phyloP scores from a whole-genome alignment of 1,139 yeast species.

The Yamadazyma sp. region DNA sequence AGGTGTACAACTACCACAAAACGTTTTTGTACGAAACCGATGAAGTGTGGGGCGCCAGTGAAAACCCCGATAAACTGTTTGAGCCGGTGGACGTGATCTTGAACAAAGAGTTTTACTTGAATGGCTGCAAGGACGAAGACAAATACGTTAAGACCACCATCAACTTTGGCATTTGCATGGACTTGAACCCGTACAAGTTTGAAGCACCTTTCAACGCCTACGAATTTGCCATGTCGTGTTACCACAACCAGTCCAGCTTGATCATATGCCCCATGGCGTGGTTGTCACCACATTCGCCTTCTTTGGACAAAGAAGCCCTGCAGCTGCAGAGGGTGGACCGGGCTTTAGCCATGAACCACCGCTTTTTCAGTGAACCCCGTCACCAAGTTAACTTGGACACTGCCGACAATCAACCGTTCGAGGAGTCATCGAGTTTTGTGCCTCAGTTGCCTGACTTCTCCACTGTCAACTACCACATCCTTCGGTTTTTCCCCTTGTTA shows the following conservation, averaged over 20 bases:
- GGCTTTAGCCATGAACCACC: conserved; percentile 12
- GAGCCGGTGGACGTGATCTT: conserved; percentile 38
- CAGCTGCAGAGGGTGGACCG: conserved; percentile 13
- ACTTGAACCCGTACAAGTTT: conserved; percentile 82
- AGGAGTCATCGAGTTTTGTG: conserved; percentile 10
- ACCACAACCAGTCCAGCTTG: conserved; percentile 48
- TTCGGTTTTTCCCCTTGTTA: conserved; percentile 67
- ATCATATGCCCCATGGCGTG: conserved; percentile 87
- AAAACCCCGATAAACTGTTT: conserved; percentile 59
- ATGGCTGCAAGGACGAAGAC: conserved; percentile 2
- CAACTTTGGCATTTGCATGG: conserved; percentile 93
- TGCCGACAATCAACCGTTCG: conserved; percentile 2
- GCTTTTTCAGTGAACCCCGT: neutral
- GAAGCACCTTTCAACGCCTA: conserved; percentile 72
- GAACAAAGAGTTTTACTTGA: conserved; percentile 25
- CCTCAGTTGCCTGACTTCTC: conserved; percentile 23
- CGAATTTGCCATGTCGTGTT: conserved; percentile 66
- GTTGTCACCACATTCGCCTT: conserved; percentile 62
- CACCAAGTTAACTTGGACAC: conserved; percentile 1
- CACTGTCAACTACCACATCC: conserved; percentile 61
- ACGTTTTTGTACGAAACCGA: conserved; percentile 79
- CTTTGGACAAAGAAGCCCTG: conserved; percentile 23
- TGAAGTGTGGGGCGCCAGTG: conserved; percentile 76
- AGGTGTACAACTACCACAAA: conserved; percentile 72
- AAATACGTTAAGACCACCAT: conserved; percentile 22